Evolutionary conservation across 805 yeast species (phyloP), one percentile per base, ranked within the genome.

Genomic region (Ogataea kodamae): DNA sequence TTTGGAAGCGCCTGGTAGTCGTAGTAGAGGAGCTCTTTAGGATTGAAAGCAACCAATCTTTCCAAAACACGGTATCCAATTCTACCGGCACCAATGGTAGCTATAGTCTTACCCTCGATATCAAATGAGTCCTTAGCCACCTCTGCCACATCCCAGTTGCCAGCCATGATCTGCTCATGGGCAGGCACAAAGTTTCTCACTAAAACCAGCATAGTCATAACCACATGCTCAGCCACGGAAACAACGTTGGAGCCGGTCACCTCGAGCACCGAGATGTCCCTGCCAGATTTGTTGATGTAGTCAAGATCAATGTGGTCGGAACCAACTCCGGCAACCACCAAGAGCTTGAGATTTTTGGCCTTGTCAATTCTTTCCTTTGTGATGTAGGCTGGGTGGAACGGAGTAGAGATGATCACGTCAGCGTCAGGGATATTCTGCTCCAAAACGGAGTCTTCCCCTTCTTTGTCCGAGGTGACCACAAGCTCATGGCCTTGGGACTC

Each of bases 281-380:
- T 64, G 45, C 73, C 77, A 47, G 77, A 74, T 45, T 85, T 78
- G 48, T 62, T 56, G 49, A 64, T 65, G 48, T 82, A 82, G 46
- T 70, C 70, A 49, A 83, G 68, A 52, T 82, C 90, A 43, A 82
- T 68, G 60, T 83, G 92, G 56, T 83, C 92, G 13, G 87, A 78
- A 9, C 94, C 94, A 40, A 83, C 88, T 49, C 92, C 94, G 7
- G 94, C 94, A 30, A 89, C 83, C 48, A 81, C 68, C 40, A 78
- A 65, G 32, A 80, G 54, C 65, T 81, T 81, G 60, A 83, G 70
- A 33, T 79, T 81, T 56, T 78, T 77, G 20, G 90, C 89, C 52
- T 73, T 71, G 30, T 65, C 76, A 43, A 83, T 70, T 50, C 90
- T 70, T 48, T 77, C 81, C 39, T 68, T 67, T 35, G 80, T 73